phyloP scores from a whole-genome alignment of 129 eudicot species.

The Arctium minus region DNA sequence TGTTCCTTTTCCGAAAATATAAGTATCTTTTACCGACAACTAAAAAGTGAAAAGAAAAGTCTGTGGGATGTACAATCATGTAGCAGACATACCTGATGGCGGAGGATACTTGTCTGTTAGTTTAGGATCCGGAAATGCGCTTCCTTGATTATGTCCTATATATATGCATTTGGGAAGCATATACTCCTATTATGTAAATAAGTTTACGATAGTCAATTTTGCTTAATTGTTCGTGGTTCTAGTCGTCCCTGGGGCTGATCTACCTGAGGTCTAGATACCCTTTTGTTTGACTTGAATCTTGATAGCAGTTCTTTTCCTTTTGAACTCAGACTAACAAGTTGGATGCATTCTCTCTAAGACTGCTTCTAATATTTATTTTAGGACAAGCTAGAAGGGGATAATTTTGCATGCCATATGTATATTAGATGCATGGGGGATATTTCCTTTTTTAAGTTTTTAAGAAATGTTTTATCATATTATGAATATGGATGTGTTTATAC shows the following conservation, averaged over 20 bases:
- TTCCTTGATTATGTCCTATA: not conserved
- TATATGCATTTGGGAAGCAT: not conserved
- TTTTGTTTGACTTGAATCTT: too few relatives aligned
- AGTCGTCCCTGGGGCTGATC: too few relatives aligned
- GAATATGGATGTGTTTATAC: too few relatives aligned
- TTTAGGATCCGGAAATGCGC: not conserved
- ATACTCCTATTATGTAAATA: not conserved
- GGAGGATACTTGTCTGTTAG: not conserved
- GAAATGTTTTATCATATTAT: too few relatives aligned
- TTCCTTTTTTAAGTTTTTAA: too few relatives aligned
- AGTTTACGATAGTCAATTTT: not conserved
- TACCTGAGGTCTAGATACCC: too few relatives aligned
- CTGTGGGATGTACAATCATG: conserved; percentile 3
- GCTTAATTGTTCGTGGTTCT: too few relatives aligned
- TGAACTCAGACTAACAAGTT: not conserved
- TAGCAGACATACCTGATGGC: not conserved
- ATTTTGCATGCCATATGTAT: too few relatives aligned
- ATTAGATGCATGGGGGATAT: too few relatives aligned
- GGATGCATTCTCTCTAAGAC: not conserved
- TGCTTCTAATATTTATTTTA: too few relatives aligned
- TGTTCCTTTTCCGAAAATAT: not conserved
- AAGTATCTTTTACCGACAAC: not conserved
- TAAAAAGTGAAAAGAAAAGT: not conserved
- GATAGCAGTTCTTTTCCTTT: too few relatives aligned
- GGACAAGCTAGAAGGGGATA: too few relatives aligned